These are phyloP conservation scores for Diplodia intermedia DNA, from an alignment of 2,329 filamentous ascomycete species.

Conservation along the genomic window DNA sequence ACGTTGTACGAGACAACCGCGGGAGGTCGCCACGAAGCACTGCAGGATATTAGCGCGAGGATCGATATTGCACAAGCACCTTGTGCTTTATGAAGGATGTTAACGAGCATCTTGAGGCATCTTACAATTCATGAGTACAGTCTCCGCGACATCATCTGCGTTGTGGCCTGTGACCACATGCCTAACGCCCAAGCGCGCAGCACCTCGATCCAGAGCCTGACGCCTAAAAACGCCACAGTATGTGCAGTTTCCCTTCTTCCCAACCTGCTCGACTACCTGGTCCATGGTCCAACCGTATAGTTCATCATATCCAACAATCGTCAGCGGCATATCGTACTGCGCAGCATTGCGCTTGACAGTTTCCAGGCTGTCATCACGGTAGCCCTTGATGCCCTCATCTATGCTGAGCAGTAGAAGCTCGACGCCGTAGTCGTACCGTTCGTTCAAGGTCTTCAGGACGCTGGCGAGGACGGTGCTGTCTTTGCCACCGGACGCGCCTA, in stretches of 20 bases:
- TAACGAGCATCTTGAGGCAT: neutral
- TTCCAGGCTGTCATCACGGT: slow-evolving; percentile 93
- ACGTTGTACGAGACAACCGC: slow-evolving; percentile 84
- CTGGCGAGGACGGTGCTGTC: slow-evolving; percentile 96
- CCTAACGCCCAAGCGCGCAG: slow-evolving; percentile 82
- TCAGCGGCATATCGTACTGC: slow-evolving; percentile 89
- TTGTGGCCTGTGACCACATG: slow-evolving; percentile 98
- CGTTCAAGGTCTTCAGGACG: slow-evolving; percentile 92
- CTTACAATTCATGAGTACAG: slow-evolving; percentile 86
- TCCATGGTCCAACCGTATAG: slow-evolving; percentile 99
- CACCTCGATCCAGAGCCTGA: slow-evolving; percentile 91
- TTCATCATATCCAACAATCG: slow-evolving; percentile 91
- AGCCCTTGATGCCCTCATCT: slow-evolving; percentile 96
- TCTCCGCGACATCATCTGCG: slow-evolving; percentile 96
- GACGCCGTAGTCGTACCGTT: slow-evolving; percentile 84
- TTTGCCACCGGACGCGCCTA: slow-evolving; percentile 95
- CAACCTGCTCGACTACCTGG: slow-evolving; percentile 93
- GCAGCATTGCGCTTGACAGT: slow-evolving; percentile 93
- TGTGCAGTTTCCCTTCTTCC: slow-evolving; percentile 98
- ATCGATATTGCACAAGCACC: neutral
- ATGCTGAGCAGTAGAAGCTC: slow-evolving; percentile 88
- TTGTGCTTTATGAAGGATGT: neutral
- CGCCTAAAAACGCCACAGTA: slow-evolving; percentile 97
- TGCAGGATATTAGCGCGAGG: slow-evolving; percentile 34
- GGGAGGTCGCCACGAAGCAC: slow-evolving; percentile 88